Percentiles rank a stretch among this genome's conserved stretches.
phyloP scores from a whole-genome alignment of 1,284 basidiomycete genomes.

The Tremellales sp. region DNA sequence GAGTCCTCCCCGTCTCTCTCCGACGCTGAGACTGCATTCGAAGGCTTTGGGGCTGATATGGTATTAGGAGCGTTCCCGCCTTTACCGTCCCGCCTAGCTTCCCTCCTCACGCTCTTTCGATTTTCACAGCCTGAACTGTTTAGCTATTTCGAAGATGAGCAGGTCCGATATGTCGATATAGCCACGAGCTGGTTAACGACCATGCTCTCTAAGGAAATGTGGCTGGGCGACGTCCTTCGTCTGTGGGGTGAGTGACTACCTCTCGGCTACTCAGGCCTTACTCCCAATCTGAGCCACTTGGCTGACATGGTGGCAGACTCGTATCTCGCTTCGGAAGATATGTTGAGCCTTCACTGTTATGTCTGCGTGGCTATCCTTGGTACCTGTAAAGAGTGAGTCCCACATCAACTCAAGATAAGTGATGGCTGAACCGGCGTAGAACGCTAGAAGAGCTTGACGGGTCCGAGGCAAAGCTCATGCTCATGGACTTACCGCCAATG shows the following conservation, averaged over 20 bases:
- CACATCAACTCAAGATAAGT: neutral
- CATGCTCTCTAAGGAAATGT: constrained; percentile 43
- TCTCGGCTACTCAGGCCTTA: neutral
- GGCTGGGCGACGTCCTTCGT: constrained; percentile 41
- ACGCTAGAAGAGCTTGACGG: constrained; percentile 45
- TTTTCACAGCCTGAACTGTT: constrained; percentile 41
- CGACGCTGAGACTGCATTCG: neutral
- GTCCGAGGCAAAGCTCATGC: constrained; percentile 44
- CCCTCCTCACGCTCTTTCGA: constrained; percentile 40
- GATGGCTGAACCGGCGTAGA: constrained; percentile 10
- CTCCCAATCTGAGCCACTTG: neutral
- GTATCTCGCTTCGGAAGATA: constrained; percentile 43
- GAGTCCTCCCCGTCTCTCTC: constrained; percentile 9
- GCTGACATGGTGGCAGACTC: constrained; percentile 26
- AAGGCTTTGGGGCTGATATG: neutral
- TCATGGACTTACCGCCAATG: constrained; percentile 44
- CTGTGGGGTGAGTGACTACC: constrained; percentile 39
- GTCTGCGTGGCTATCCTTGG: constrained; percentile 44
- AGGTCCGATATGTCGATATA: constrained; percentile 41
- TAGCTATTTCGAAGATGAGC: constrained; percentile 47
- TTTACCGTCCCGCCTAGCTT: constrained; percentile 36
- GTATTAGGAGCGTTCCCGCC: constrained; percentile 34
- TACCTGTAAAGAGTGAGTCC: constrained; percentile 44
- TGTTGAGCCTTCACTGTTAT: constrained; percentile 46
- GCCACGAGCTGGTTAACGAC: constrained; percentile 44